Base-by-base conservation (phyloP, 768 basidiomycete genomes). In the Boletus eberwhitei region DNA sequence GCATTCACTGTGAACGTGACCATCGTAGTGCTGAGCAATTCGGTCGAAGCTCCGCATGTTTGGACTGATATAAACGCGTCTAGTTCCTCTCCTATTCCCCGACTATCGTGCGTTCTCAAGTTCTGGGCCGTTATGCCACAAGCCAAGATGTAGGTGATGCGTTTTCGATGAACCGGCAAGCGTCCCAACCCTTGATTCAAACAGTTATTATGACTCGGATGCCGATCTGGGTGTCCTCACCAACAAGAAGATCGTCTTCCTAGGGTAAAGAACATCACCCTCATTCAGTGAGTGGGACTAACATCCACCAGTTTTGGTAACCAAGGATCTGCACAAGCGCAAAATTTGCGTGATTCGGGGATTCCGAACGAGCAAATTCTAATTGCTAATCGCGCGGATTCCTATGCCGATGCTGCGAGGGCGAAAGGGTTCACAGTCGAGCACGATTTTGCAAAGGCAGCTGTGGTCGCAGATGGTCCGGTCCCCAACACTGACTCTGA, bases 311-410 rank as follows among this genome's bases (percentile, higher is more conserved):
- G 83, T 5, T 85, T 83, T 65, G 84, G 84, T 41, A 85, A 84
- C 65, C 84, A 85, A 64, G 83, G 84, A 13, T 80, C 84, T 32
- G 83, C 84, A 45, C 84, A 85, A 64, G 84, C 84, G 5, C 83
- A 84, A 68, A 85, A 85, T 56, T 61, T 85, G 55, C 77, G 84
- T n/a, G 84, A 85, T 55, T 75, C 79, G 48, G 83, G 84, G 3
- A 80, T 84, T 54, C 74, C 79, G 5, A 84, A 84, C 59, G 80
- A 83, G n/a, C 75, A 73, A 44, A 85, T 85, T 50, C 51, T 84
- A 55, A 74, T 85, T 53, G 83, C 80, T 12, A 85, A 85, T 62
- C 76, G 83, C 6, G 66, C 74, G 6, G 84, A 86, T 61, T 66
- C 77, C 13, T 86, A 84, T 57, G 82, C 83, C 8, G 79, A 74